A percentile compares a stretch with the other conserved stretches of the same genome.
Conservation (phyloP, 1,139 yeast genomes). For the Suhomyces yuchorum region DNA sequence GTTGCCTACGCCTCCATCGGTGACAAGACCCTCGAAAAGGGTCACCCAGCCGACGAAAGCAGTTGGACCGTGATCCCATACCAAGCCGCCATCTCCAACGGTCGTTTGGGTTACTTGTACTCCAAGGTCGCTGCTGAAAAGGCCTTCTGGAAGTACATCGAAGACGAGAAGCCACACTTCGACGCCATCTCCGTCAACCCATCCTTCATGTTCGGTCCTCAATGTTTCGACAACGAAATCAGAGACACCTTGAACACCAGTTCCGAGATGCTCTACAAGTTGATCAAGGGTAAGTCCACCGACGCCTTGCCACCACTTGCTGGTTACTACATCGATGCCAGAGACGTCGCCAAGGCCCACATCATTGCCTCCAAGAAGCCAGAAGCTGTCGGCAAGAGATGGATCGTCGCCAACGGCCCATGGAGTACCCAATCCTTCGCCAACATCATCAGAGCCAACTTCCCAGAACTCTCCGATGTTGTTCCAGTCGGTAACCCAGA, state of each 20-base stretch:
- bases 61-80: background rate
- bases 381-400: constrained; percentile 13
- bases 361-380: constrained; percentile 15
- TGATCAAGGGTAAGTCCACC: constrained; percentile 17
- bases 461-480: constrained; percentile 10
- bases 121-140: constrained; percentile 1
- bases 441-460: constrained; percentile 26
- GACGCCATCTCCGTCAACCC: constrained; percentile 1
- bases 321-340: constrained; percentile 17
- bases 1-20: background rate
- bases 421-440: constrained; percentile 31
- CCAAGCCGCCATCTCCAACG: background rate
- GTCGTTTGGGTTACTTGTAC: background rate
- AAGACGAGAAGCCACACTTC: constrained; percentile 1
- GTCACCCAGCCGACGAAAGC: background rate
- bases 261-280: background rate
- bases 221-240: background rate
- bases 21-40: background rate
- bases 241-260: constrained; percentile 1
- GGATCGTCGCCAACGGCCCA: constrained; percentile 5
- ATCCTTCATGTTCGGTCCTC: constrained; percentile 1
- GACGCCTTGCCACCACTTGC: constrained; percentile 13
- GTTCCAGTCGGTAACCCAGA: background rate
- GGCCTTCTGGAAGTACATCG: background rate
- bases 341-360: constrained; percentile 19